Base-by-base conservation (phyloP, 805 yeast species). In the Torulaspora quercuum region DNA sequence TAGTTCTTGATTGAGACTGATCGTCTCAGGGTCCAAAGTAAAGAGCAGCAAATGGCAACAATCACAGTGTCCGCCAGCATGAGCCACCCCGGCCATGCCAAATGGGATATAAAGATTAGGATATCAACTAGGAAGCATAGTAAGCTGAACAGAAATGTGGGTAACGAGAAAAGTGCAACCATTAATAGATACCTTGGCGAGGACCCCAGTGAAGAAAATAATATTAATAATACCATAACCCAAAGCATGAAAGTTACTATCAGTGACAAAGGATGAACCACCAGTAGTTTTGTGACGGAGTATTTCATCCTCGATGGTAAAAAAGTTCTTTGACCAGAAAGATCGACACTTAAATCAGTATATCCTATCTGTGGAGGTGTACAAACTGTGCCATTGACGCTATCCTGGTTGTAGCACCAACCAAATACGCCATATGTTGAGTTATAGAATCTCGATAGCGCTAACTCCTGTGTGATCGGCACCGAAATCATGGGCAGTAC, bases 51-150 rank as follows among this genome's bases (percentile, higher is more conserved):
- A 1, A 80, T 45, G 0, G 90, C 82, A 29, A 80, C 68, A 20
- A 80, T 57, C 2, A 82, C 73, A 0, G 92, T 75, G 1, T 90
- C 75, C 0, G 76, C 77, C 16, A 89, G 64, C 41, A 84, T 73
- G 33, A 82, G 64, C 97, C 97, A 90, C 16, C 95, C 95, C 29
- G 81, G 73, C 79, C 87, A 88, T 36, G 76, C 72, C 37, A 90
- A 63, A 53, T 78, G 77, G 2, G 89, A 84, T 1, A 80, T 72
- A 51, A 90, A 90, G 33, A 90, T 59, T 25, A 89, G 59, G 24
- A 89, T 74, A 57, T 90, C 97, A 3, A 86, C 86, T 41, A 89
- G 64, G 46, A 90, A 84, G 5, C 89, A 80, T 34, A 90, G 66
- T 32, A 89, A 61, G 1, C 84, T 67, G 26, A 82, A 67, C 39